A percentile compares a stretch with the other conserved stretches of the same genome.
Conservation (phyloP, 371 early-diverging fungal species). For the Capniomyces stellatus region DNA sequence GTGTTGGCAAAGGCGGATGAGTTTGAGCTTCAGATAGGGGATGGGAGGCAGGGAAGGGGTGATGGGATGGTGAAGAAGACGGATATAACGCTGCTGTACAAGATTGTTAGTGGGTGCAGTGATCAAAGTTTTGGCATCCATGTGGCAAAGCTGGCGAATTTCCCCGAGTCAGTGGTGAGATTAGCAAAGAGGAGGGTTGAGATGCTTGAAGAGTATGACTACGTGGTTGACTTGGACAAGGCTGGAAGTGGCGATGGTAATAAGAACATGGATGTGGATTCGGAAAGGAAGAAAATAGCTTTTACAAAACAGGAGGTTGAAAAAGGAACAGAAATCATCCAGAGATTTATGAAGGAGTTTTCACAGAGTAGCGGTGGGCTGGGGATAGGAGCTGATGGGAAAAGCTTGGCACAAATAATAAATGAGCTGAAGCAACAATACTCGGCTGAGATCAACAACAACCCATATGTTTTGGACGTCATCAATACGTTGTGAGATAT, state of each 20-base stretch:
- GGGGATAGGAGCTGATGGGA: slow-evolving; percentile 14
- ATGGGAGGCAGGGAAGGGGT: background rate
- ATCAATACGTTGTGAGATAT: slow-evolving; percentile 13
- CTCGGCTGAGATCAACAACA: slow-evolving; percentile 21
- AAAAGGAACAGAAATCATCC: slow-evolving; percentile 27
- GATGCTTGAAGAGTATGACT: slow-evolving; percentile 53
- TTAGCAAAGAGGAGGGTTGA: slow-evolving; percentile 74
- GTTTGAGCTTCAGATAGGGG: background rate
- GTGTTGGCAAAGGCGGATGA: slow-evolving; percentile 53
- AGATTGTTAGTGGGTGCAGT: slow-evolving; percentile 71
- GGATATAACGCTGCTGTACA: slow-evolving; percentile 73
- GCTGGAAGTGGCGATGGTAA: slow-evolving; percentile 4
- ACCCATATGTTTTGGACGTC: slow-evolving; percentile 30
- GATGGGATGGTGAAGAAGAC: slow-evolving; percentile 8
- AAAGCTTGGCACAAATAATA: slow-evolving; percentile 16
- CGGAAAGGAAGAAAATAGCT: slow-evolving; percentile 5
- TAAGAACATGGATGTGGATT: slow-evolving; percentile 3
- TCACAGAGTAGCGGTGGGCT: slow-evolving; percentile 13
- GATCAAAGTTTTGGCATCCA: slow-evolving; percentile 98
- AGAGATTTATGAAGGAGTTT: slow-evolving; percentile 31
- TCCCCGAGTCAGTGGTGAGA: slow-evolving; percentile 67
- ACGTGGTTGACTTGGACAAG: background rate
- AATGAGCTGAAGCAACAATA: slow-evolving; percentile 25
- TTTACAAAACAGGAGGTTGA: slow-evolving; percentile 14
- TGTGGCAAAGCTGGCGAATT: slow-evolving; percentile 89